Conservation (phyloP, 495 filamentous ascomycete genomes). For the Jackrogersella minutella region DNA sequence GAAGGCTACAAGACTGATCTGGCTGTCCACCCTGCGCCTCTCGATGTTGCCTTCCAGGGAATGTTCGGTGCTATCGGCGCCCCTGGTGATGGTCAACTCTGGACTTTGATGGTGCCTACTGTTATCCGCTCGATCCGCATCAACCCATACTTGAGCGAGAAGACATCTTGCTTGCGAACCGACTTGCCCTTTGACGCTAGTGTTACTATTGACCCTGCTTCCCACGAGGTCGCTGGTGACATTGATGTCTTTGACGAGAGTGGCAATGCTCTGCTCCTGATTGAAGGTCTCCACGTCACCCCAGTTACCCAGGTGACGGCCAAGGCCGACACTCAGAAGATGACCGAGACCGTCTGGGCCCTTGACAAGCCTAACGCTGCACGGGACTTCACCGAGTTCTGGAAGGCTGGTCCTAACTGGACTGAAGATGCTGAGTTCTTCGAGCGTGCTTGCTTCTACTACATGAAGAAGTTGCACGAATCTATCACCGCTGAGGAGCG, state of each 20-base stretch:
- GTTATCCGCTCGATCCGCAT: constrained; percentile 21
- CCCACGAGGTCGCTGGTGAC: constrained; percentile 31
- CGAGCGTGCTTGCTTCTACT: constrained; percentile 29
- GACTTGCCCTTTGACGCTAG: constrained; percentile 1
- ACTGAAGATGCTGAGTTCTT: constrained; percentile 3
- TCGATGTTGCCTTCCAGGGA: constrained; percentile 41
- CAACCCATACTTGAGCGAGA: constrained; percentile 11
- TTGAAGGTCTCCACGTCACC: constrained; percentile 40
- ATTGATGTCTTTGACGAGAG: constrained; percentile 38
- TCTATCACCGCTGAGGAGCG: constrained; percentile 28
- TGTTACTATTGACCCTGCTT: constrained; percentile 29
- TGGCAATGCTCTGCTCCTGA: constrained; percentile 33
- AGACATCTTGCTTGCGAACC: not conserved
- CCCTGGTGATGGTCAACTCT: constrained; percentile 35
- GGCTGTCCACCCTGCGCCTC: constrained; percentile 36
- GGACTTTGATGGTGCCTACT: constrained; percentile 35
- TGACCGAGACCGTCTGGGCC: constrained; percentile 14
- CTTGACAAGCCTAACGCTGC: constrained; percentile 1
- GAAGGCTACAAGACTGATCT: constrained; percentile 10
- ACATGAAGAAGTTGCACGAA: constrained; percentile 27
- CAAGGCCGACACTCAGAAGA: constrained; percentile 11
- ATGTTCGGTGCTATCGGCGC: constrained; percentile 31
- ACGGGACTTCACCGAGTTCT: constrained; percentile 16
- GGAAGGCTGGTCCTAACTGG: constrained; percentile 3
- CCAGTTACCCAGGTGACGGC: constrained; percentile 7